Evolutionary conservation across 2,329 filamentous ascomycete species (phyloP).

Genomic region (Diaporthe velutina): DNA sequence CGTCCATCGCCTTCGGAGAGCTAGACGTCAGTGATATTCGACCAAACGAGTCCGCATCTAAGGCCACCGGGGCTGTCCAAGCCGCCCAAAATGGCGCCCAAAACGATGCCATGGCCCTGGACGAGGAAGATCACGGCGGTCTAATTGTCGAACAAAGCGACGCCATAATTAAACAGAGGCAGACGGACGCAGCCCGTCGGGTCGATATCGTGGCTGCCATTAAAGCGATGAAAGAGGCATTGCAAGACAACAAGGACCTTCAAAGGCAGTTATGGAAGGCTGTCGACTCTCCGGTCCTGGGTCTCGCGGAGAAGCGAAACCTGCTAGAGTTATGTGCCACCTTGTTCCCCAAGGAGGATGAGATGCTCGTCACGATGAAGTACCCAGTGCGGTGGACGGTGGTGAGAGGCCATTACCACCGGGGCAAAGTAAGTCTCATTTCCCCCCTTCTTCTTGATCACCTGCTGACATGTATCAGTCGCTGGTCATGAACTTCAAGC

Average conservation of each 20-base stretch:
- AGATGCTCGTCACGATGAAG: slow-evolving; percentile 59
- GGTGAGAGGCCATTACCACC: slow-evolving; percentile 28
- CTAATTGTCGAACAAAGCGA: slow-evolving; percentile 63
- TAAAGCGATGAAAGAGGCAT: slow-evolving; percentile 60
- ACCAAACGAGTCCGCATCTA: slow-evolving; percentile 20
- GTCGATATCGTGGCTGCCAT: slow-evolving; percentile 62
- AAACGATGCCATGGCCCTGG: slow-evolving; percentile 34
- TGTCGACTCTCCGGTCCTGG: slow-evolving; percentile 60
- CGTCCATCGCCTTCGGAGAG: slow-evolving; percentile 74
- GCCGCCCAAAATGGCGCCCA: slow-evolving; percentile 18
- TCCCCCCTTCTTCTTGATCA: too few relatives aligned
- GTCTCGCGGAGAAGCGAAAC: slow-evolving; percentile 62
- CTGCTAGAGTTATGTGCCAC: slow-evolving; percentile 64
- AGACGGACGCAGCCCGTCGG: slow-evolving; percentile 61
- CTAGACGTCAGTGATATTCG: slow-evolving; percentile 40
- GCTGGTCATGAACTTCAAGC: slow-evolving; percentile 42
- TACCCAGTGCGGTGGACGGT: slow-evolving; percentile 61
- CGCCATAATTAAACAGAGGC: slow-evolving; percentile 57
- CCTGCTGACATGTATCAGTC: slow-evolving; percentile 35
- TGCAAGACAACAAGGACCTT: slow-evolving; percentile 59
- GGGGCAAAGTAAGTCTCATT: slow-evolving; percentile 31
- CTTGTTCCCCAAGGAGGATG: slow-evolving; percentile 62
- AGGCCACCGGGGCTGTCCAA: slow-evolving; percentile 6
- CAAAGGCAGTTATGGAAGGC: slow-evolving; percentile 63
- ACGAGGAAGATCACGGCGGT: slow-evolving; percentile 52